Conservation (phyloP, 2,329 filamentous ascomycete genomes). For the Arthrobotrys pseudoclavata region DNA sequence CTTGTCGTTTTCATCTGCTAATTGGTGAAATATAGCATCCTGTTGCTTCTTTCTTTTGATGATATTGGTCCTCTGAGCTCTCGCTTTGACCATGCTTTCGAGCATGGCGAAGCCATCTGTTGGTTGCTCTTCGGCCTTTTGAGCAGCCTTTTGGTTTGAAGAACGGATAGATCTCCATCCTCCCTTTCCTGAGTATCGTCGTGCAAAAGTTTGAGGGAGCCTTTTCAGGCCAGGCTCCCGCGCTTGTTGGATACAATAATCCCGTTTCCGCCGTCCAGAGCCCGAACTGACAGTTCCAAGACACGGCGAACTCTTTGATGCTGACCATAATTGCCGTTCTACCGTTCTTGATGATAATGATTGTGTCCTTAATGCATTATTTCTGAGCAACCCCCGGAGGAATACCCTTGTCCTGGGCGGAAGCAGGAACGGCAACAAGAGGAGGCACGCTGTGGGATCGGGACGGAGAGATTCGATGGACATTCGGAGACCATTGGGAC, state of each 20-base stretch:
- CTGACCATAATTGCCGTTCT: constrained; percentile 23
- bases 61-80: not conserved
- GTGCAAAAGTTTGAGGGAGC: not conserved
- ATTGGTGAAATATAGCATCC: not conserved
- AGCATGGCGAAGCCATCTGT: constrained; percentile 23
- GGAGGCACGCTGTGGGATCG: constrained; percentile 55
- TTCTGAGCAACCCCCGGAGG: constrained; percentile 51
- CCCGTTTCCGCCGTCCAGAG: not conserved
- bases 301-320: not conserved
- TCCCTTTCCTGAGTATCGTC: not conserved
- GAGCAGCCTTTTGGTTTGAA: not conserved
- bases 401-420: constrained; percentile 48
- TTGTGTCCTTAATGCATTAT: constrained; percentile 12
- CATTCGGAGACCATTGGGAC: constrained; percentile 59
- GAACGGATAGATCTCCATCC: not conserved
- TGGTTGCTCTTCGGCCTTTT: not conserved
- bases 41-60: constrained; percentile 6
- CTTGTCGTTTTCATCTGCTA: not conserved
- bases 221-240: not conserved
- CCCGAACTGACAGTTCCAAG: not conserved
- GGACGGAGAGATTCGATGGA: constrained; percentile 48
- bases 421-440: constrained; percentile 58
- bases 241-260: not conserved
- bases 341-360: constrained; percentile 21
- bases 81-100: constrained; percentile 18